Evolutionary conservation across 495 filamentous ascomycete genomes (phyloP).

Genomic region (Podospora fimiseda): DNA sequence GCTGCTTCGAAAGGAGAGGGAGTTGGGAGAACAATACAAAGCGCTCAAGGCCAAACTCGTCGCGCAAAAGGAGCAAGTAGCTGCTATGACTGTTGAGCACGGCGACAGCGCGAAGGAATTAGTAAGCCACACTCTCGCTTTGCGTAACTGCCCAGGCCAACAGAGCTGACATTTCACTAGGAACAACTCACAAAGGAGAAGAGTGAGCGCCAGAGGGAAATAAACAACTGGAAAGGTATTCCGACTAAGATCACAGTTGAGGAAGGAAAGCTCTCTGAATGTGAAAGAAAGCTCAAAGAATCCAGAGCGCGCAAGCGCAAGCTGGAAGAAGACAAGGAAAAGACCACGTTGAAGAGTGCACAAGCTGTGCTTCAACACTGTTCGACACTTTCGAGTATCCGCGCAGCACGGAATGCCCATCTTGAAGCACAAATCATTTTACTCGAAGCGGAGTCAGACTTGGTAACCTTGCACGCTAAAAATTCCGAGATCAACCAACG

Average conservation of each 20-base stretch:
- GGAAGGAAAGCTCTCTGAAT: constrained; percentile 42
- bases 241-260: constrained; percentile 56
- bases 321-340: constrained; percentile 41
- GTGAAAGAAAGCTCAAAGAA: constrained; percentile 34
- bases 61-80: constrained; percentile 17
- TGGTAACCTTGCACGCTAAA: constrained; percentile 54
- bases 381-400: constrained; percentile 54
- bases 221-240: constrained; percentile 55
- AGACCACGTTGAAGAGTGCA: constrained; percentile 55
- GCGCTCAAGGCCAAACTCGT: constrained; percentile 35
- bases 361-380: constrained; percentile 53
- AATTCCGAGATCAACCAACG: constrained; percentile 52
- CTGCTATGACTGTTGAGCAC: background rate
- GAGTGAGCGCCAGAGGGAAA: constrained; percentile 52
- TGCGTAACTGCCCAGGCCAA: constrained; percentile 16
- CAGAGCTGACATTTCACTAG: constrained; percentile 25
- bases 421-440: constrained; percentile 60
- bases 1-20: constrained; percentile 31
- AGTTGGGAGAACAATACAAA: constrained; percentile 25
- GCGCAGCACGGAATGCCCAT: constrained; percentile 53
- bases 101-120: constrained; percentile 15
- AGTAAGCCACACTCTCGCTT: constrained; percentile 21
- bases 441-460: constrained; percentile 76
- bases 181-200: constrained; percentile 30
- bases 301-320: constrained; percentile 20